These are phyloP conservation scores for Stromatinia cepivora DNA, from an alignment of 2,329 filamentous ascomycete genomes.

Conservation along the genomic window DNA sequence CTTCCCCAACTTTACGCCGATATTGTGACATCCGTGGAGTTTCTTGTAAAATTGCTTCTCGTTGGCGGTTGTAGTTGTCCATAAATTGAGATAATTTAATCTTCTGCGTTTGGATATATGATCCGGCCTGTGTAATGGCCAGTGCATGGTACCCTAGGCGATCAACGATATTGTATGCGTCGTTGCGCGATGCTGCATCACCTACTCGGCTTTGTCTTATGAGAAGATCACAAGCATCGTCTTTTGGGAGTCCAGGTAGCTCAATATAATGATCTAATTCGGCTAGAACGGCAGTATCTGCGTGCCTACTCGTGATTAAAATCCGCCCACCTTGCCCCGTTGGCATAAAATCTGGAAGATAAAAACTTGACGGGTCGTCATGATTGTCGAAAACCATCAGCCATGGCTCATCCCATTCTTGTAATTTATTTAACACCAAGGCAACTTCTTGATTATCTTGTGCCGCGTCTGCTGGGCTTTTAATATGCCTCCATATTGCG, in stretches of 20 bases:
- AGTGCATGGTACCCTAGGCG: slow-evolving; percentile 34
- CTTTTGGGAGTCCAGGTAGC: slow-evolving; percentile 24
- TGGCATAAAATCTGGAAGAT: slow-evolving; percentile 27
- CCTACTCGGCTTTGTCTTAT: slow-evolving; percentile 10
- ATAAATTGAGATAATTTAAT: slow-evolving; percentile 31
- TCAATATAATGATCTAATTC: slow-evolving; percentile 18
- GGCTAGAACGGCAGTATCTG: slow-evolving; percentile 12
- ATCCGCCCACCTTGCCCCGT: slow-evolving; percentile 24
- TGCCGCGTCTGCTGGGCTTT: slow-evolving; percentile 5
- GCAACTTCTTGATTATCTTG: background rate
- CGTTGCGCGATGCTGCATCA: background rate
- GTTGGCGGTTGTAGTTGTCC: slow-evolving; percentile 26
- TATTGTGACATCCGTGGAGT: slow-evolving; percentile 31
- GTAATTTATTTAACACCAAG: slow-evolving; percentile 25
- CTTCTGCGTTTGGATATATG: slow-evolving; percentile 33
- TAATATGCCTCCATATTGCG: slow-evolving; percentile 25
- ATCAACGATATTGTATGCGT: slow-evolving; percentile 27
- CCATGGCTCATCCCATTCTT: slow-evolving; percentile 26
- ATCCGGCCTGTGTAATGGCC: slow-evolving; percentile 38
- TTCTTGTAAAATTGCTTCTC: slow-evolving; percentile 27
- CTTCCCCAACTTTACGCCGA: slow-evolving; percentile 20
- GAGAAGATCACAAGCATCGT: slow-evolving; percentile 29
- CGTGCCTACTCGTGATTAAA: slow-evolving; percentile 31
- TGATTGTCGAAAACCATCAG: slow-evolving; percentile 36
- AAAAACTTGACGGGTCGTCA: slow-evolving; percentile 29